These are phyloP conservation scores for Naganishia vishniacii DNA, from an alignment of 768 basidiomycete species.

Conservation along the genomic window DNA sequence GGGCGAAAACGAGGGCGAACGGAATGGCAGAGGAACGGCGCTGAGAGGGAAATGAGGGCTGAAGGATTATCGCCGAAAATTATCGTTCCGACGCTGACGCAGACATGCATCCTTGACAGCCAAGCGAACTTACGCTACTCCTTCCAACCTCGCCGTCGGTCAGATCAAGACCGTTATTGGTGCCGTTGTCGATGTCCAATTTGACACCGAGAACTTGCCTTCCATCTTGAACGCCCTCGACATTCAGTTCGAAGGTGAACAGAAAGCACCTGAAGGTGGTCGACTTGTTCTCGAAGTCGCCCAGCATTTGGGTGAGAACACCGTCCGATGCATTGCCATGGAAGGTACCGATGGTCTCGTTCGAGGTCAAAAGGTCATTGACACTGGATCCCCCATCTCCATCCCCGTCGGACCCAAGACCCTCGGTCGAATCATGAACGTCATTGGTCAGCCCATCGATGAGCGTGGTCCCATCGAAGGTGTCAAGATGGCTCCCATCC, in stretches of 20 bases:
- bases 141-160: conserved; percentile 67
- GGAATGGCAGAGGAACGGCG: too few relatives aligned
- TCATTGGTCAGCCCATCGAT: conserved; percentile 99
- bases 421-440: conserved; percentile 99
- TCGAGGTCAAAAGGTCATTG: conserved; percentile 92
- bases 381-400: conserved; percentile 92
- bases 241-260: conserved; percentile 59
- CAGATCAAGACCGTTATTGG: conserved; percentile 98
- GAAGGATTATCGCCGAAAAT: background rate
- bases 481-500: conserved; percentile 84
- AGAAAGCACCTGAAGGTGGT: conserved; percentile 71
- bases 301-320: conserved; percentile 97
- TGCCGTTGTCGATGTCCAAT: conserved; percentile 99
- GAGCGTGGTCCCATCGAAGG: conserved; percentile 98
- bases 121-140: conserved; percentile 80
- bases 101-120: conserved; percentile 1
- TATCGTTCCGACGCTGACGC: background rate
- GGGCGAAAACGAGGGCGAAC: too few relatives aligned
- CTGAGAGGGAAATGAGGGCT: too few relatives aligned
- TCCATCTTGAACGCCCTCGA: conserved; percentile 98
- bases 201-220: conserved; percentile 87
- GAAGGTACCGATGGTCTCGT: conserved; percentile 99
- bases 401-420: conserved; percentile 93
- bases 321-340: conserved; percentile 99
- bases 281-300: conserved; percentile 99